Percentiles rank a stretch among this genome's conserved stretches.
Conservation (phyloP, 768 basidiomycete genomes). For the Brasilioporus rufonigricans region DNA sequence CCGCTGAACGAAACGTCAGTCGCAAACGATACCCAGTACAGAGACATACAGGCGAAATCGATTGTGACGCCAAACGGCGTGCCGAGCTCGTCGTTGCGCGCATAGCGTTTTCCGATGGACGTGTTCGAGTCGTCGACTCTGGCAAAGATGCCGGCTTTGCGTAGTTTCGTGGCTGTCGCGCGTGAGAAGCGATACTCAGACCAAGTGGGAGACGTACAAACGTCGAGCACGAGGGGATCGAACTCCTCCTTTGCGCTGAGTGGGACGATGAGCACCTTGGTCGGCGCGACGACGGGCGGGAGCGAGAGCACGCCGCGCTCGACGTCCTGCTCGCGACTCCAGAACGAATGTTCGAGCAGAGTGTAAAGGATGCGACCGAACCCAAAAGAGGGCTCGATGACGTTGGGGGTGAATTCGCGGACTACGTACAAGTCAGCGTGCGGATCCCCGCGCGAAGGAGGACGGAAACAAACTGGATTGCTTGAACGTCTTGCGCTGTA, state of each 20-base stretch:
- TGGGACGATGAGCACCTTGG: constrained; percentile 95
- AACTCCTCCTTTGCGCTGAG: constrained; percentile 85
- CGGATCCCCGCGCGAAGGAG: constrained; percentile 7
- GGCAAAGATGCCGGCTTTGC: constrained; percentile 85
- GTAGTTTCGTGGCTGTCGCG: constrained; percentile 74
- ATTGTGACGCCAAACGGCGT: constrained; percentile 96
- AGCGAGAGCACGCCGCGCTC: constrained; percentile 88
- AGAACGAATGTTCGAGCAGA: constrained; percentile 93
- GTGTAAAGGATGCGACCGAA: constrained; percentile 94
- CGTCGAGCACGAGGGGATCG: constrained; percentile 77
- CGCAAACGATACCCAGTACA: rapidly evolving
- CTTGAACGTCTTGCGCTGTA: constrained; percentile 84
- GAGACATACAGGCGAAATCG: constrained; percentile 77
- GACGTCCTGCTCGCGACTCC: constrained; percentile 89
- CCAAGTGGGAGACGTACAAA: constrained; percentile 62
- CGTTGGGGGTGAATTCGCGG: constrained; percentile 94
- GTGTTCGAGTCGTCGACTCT: constrained; percentile 95
- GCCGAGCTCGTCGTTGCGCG: constrained; percentile 97
- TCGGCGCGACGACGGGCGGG: constrained; percentile 87
- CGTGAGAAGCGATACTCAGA: neutral
- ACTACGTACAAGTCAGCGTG: constrained; percentile 46
- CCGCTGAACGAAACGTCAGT: constrained; percentile 46
- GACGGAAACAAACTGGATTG: constrained; percentile 64
- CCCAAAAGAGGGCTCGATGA: constrained; percentile 98
- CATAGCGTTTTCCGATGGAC: constrained; percentile 95